Base-by-base conservation (phyloP, 164 flowering plant genomes). In the Hamamelis virginiana region DNA sequence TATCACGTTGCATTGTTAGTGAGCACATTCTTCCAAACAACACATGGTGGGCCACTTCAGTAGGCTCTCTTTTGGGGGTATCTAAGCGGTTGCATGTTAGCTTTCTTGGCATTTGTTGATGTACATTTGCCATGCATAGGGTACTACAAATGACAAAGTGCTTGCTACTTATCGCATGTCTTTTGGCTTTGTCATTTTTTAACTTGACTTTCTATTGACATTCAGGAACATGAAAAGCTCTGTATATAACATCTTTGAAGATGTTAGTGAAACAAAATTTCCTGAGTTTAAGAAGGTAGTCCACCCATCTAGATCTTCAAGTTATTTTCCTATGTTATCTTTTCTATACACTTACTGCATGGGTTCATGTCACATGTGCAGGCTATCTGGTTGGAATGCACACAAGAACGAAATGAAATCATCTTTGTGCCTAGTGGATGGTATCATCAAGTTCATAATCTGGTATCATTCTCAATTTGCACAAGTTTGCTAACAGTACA, bases 361-460 rank as follows among this genome's bases (percentile, higher is more conserved):
- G 3, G 53, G 59, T 43, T 62, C 22, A 28, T 53, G 38, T 26
- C 25, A 21, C 51, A 19, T 64, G 11, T 77, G 65, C 84, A 92
- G 98, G 83, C 97, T 66, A 60, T 80, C 64, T 95, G 99, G 99
- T 74, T 85, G 80, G 97, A 92, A 60, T 92, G 96, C 72, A 82
- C 76, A 67, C 99, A 92, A 78, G 91, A 82, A 65, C 72, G 55
- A 72, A 80, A 85, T 74, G 99, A 95, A 69, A 81, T 95, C 48
- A 90, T 95, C 69, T 92, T 92, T 83, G 98, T 92, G 55, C 98
- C 99, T 4, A 92, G 99, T 72, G 97, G 99, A 56, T 95, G 99
- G 99, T 91, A 85, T 77, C 98, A 95, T 83, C 98, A 95, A 90
- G 99, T 95, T 69, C 94, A 87, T 68, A 95, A 95, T 81, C 75